A percentile compares a stretch with the other conserved stretches of the same genome.
Evolutionary conservation across 73 alveolate genomes (phyloP).

Genomic region (Paramecium bursaria): DNA sequence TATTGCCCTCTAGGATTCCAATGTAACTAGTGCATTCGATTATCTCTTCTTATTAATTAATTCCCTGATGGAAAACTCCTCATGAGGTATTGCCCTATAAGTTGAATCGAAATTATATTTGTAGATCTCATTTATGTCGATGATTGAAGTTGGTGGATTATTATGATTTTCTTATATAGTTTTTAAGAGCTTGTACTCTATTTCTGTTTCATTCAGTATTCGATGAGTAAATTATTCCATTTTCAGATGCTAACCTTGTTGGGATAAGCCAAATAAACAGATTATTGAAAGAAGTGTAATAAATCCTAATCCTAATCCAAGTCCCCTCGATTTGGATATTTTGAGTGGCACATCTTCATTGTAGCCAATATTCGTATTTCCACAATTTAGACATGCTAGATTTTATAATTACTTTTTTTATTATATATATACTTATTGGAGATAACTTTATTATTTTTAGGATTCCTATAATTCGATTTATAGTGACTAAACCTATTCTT

Average conservation of each 20-base stretch:
- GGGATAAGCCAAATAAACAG: not conserved
- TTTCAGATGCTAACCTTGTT: not conserved
- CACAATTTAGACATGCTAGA: slow-evolving; percentile 11
- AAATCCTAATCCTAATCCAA: slow-evolving; percentile 15
- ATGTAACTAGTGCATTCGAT: slow-evolving; percentile 24
- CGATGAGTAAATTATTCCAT: not conserved
- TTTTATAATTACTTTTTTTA: not conserved
- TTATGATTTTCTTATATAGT: not conserved
- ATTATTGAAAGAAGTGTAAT: slow-evolving; percentile 1
- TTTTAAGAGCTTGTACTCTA: not conserved
- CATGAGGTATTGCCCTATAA: not conserved
- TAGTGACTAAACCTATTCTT: not conserved
- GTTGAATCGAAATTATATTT: slow-evolving; percentile 25
- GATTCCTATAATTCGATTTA: slow-evolving; percentile 7
- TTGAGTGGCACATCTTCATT: slow-evolving; percentile 15
- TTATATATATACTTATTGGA: not conserved
- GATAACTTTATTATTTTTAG: not conserved
- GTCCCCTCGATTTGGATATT: not conserved
- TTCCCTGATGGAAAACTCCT: not conserved
- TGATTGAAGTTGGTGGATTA: slow-evolving; percentile 2
- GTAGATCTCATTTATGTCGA: slow-evolving; percentile 43
- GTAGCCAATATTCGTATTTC: slow-evolving; percentile 28
- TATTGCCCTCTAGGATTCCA: not conserved
- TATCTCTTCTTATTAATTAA: not conserved
- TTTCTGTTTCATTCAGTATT: slow-evolving; percentile 23